A percentile compares a stretch with the other conserved stretches of the same genome.
Evolutionary conservation across 2,329 filamentous ascomycete genomes (phyloP).

Genomic region (Didymella pinodella): DNA sequence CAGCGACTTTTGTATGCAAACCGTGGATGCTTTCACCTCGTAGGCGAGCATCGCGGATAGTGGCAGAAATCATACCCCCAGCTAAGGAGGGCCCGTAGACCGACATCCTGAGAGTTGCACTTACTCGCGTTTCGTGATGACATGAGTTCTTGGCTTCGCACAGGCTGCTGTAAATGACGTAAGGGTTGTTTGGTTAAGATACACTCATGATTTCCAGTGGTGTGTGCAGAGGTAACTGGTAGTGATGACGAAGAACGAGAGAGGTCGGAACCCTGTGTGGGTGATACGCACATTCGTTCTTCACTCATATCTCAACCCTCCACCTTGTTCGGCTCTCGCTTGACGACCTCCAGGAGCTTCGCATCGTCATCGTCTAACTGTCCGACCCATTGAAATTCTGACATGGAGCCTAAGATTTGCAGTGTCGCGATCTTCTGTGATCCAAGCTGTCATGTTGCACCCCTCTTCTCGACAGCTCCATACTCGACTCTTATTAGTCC

Average conservation of each 20-base stretch:
- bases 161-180: too few species aligned
- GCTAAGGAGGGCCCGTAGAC: too few species aligned
- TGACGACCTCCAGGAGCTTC: constrained; percentile 5
- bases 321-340: constrained; percentile 10
- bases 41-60: too few species aligned
- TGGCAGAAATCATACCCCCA: too few species aligned
- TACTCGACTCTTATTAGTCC: constrained; percentile 4
- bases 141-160: too few species aligned
- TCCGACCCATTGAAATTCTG: constrained; percentile 3
- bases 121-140: too few species aligned
- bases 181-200: too few species aligned
- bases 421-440: constrained; percentile 13
- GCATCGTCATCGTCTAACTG: constrained; percentile 6
- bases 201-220: too few species aligned
- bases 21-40: not conserved
- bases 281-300: not conserved
- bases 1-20: not conserved
- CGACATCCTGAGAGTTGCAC: too few species aligned
- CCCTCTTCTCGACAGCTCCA: constrained; percentile 11
- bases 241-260: too few species aligned
- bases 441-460: constrained; percentile 17
- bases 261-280: too few species aligned
- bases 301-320: constrained; percentile 12
- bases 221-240: too few species aligned
- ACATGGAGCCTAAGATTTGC: constrained; percentile 13